Evolutionary conservation across 305 asterid genomes (phyloP).

Genomic region (Plantago rigida): DNA sequence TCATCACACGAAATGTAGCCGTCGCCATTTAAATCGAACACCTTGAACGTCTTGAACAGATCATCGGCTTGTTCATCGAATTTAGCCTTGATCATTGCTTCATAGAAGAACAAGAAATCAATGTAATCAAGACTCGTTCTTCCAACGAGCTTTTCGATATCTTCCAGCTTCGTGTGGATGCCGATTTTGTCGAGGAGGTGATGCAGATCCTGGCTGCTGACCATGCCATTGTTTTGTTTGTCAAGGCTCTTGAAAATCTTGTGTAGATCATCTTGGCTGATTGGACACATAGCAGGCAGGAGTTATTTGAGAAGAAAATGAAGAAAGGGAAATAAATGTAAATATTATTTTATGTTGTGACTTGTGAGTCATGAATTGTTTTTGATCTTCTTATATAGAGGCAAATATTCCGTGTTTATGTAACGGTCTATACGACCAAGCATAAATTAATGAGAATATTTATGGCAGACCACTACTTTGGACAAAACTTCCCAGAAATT

Average conservation of each 20-base stretch:
- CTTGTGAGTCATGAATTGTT: not conserved
- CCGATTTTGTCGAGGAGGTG: conserved; percentile 34
- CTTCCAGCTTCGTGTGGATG: conserved; percentile 34
- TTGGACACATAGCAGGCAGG: conserved; percentile 24
- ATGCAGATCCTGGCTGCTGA: conserved; percentile 38
- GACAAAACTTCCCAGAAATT: not conserved
- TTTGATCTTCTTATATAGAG: not conserved
- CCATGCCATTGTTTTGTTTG: conserved; percentile 36
- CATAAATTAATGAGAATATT: not conserved
- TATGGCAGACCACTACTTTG: conserved; percentile 20
- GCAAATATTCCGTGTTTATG: conserved; percentile 1
- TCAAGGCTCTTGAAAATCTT: conserved; percentile 45
- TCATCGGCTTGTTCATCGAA: conserved; percentile 16
- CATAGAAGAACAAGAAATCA: conserved; percentile 43
- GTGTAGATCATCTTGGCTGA: conserved; percentile 39
- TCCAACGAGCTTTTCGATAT: conserved; percentile 38
- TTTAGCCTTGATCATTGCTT: conserved; percentile 30
- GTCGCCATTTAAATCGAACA: conserved; percentile 44
- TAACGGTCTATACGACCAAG: too few relatives aligned
- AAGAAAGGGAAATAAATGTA: too few relatives aligned
- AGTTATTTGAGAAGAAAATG: not conserved
- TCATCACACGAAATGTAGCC: conserved; percentile 56
- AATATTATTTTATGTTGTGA: too few relatives aligned
- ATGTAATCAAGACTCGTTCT: conserved; percentile 30
- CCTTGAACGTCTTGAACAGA: conserved; percentile 36